Conservation (phyloP, 2,329 filamentous ascomycete species). For the Aspergillus fumigatus region DNA sequence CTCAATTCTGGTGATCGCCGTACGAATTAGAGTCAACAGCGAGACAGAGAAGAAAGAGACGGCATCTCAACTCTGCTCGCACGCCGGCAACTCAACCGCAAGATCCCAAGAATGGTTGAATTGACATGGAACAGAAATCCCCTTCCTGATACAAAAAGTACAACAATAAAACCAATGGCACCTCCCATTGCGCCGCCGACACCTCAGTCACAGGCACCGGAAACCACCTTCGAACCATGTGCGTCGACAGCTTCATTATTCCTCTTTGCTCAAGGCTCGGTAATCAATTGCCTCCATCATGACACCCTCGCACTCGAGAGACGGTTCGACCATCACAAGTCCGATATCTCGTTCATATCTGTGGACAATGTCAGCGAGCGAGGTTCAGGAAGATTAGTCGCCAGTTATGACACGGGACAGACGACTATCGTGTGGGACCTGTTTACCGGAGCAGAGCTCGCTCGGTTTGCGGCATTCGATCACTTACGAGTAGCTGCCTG, state of each 20-base stretch:
- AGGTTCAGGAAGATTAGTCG: conserved; percentile 77
- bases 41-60: background rate
- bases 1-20: background rate
- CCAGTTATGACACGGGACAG: conserved; percentile 87
- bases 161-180: conserved; percentile 49
- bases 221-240: conserved; percentile 71
- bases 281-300: conserved; percentile 83
- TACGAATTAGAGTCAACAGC: background rate
- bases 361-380: conserved; percentile 89
- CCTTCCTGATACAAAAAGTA: conserved; percentile 55
- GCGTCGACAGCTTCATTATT: conserved; percentile 88
- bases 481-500: conserved; percentile 78
- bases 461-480: conserved; percentile 89
- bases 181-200: conserved; percentile 16
- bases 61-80: background rate
- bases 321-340: conserved; percentile 75
- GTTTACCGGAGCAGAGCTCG: conserved; percentile 82
- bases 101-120: conserved; percentile 49
- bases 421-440: conserved; percentile 97
- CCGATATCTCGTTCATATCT: conserved; percentile 76
- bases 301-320: conserved; percentile 87
- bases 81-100: background rate
- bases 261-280: conserved; percentile 77
- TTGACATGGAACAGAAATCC: conserved; percentile 56
- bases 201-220: conserved; percentile 18